A percentile compares a stretch with the other conserved stretches of the same genome.
These are phyloP conservation scores for Pinus tabuliformis DNA, from an alignment of 75 land plant genomes.

Conservation along the genomic window DNA sequence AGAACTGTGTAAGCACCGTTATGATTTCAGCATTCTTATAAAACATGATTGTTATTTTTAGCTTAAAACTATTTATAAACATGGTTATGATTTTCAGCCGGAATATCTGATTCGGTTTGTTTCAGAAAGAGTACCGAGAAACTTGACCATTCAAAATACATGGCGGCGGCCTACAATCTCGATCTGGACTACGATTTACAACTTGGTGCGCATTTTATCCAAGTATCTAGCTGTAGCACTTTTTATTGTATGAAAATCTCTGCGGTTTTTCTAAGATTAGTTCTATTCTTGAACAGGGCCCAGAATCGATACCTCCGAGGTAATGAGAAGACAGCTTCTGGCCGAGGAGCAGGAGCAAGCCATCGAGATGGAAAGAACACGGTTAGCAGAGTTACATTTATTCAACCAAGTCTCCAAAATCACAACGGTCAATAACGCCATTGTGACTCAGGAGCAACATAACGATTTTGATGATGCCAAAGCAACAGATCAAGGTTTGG, in stretches of 20 bases:
- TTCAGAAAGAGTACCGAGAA: background rate
- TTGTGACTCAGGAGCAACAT: no score
- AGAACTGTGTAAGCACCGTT: background rate
- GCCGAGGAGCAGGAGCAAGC: conserved; percentile 2
- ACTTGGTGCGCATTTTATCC: background rate
- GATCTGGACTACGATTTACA: conserved; percentile 1
- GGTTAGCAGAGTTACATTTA: conserved; percentile 1
- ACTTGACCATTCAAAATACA: background rate
- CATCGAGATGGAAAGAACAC: conserved; percentile 5
- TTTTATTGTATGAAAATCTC: no score
- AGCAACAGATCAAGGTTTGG: no score
- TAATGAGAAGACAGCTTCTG: background rate
- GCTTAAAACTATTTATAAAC: background rate
- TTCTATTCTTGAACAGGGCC: background rate
- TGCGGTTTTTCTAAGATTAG: no score
- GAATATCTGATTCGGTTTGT: background rate
- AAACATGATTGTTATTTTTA: background rate
- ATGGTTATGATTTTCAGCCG: background rate
- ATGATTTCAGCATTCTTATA: background rate
- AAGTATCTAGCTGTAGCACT: background rate
- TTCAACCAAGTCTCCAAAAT: conserved; percentile 2
- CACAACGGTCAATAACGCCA: background rate
- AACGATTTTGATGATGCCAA: no score
- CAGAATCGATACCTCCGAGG: background rate
- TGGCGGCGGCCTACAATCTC: conserved; percentile 5